Conservation (phyloP, 805 yeast species). For the Kuraishia floccosa region DNA sequence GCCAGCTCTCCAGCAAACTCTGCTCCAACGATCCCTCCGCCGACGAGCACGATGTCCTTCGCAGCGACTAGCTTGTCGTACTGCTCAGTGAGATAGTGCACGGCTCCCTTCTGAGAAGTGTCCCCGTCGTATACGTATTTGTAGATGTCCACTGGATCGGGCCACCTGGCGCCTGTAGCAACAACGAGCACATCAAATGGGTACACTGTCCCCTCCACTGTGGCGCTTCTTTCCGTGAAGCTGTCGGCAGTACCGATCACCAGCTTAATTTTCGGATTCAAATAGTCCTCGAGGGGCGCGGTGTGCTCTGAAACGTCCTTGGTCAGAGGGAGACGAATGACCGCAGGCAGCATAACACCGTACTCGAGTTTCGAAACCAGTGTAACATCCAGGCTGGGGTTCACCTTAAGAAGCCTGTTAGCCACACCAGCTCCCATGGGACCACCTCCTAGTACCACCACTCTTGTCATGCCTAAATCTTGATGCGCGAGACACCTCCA, state of each 20-base stretch:
- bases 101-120: background rate
- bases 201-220: too few species aligned
- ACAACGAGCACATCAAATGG: conserved; percentile 14
- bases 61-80: conserved; percentile 8
- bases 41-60: conserved; percentile 16
- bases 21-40: conserved; percentile 19
- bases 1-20: conserved; percentile 21
- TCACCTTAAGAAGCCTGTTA: conserved; percentile 1
- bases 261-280: too few species aligned
- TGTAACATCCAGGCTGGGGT: conserved; percentile 4
- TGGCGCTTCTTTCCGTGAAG: too few species aligned
- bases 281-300: too few species aligned
- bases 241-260: too few species aligned
- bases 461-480: too few species aligned
- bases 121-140: conserved; percentile 13
- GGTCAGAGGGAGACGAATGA: conserved; percentile 5
- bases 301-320: conserved; percentile 6
- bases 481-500: too few species aligned
- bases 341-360: conserved; percentile 6
- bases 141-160: conserved; percentile 11
- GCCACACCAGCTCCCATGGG: conserved; percentile 6
- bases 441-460: conserved; percentile 8
- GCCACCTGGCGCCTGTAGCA: conserved; percentile 20
- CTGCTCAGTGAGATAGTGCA: conserved; percentile 2
- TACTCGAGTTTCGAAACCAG: conserved; percentile 7